phyloP scores from a whole-genome alignment of 495 filamentous ascomycete species.

The Trichocladium uniseriatum region DNA sequence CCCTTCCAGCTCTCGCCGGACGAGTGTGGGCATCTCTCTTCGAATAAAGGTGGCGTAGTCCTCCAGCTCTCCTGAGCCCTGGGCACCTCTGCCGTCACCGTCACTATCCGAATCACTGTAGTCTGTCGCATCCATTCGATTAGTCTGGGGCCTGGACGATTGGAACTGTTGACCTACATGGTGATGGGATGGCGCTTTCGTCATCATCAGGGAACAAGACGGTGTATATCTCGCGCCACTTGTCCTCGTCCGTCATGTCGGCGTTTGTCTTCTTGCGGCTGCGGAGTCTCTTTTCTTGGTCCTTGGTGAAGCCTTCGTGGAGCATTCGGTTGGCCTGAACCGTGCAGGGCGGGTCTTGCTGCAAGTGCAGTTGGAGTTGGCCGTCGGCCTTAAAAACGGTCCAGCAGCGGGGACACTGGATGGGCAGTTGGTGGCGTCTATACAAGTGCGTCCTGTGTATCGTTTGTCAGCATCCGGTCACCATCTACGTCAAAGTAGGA shows the following conservation, averaged over 20 bases:
- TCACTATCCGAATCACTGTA: conserved; percentile 23
- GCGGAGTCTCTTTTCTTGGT: conserved; percentile 28
- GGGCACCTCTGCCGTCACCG: conserved; percentile 6
- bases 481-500: not conserved
- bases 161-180: conserved; percentile 25
- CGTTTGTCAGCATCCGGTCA: not conserved
- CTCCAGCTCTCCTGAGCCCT: conserved; percentile 16
- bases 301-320: conserved; percentile 23
- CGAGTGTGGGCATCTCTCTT: conserved; percentile 25
- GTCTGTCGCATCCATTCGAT: conserved; percentile 13
- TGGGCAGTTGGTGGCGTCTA: conserved; percentile 20
- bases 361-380: conserved; percentile 15
- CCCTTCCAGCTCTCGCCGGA: conserved; percentile 21
- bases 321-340: conserved; percentile 9
- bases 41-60: conserved; percentile 22
- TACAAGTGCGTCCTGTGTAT: conserved; percentile 22
- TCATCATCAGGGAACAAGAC: conserved; percentile 37
- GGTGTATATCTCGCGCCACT: conserved; percentile 37
- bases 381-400: conserved; percentile 15
- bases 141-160: no score
- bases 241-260: conserved; percentile 35
- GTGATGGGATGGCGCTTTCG: conserved; percentile 25
- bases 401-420: conserved; percentile 27
- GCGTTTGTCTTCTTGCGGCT: conserved; percentile 32
- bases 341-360: conserved; percentile 22